phyloP scores from a whole-genome alignment of 176 grass and related monocot species.

The Tillandsia leiboldiana region DNA sequence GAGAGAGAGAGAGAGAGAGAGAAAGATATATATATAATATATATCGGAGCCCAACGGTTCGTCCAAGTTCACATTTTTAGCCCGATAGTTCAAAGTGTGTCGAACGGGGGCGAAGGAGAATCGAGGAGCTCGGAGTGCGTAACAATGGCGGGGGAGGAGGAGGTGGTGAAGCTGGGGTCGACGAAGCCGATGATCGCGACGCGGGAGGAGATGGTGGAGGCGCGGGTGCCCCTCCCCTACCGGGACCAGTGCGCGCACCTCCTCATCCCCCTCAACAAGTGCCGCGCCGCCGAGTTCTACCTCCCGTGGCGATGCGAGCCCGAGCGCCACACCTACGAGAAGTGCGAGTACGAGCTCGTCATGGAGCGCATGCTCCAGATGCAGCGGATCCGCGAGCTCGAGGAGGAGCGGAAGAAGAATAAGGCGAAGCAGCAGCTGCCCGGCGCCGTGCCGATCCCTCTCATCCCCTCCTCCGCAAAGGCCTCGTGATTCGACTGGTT shows the following conservation, averaged over 20 bases:
- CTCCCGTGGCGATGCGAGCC: conserved; percentile 96
- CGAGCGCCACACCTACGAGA: conserved; percentile 95
- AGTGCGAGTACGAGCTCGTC: conserved; percentile 98
- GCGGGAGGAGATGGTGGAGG: conserved; percentile 80
- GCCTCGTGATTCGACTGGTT: neutral
- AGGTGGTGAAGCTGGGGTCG: conserved; percentile 53
- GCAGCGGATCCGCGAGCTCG: conserved; percentile 81
- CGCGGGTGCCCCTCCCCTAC: conserved; percentile 57
- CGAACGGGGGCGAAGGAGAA: neutral
- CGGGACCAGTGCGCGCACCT: conserved; percentile 97
- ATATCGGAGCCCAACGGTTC: too few species aligned
- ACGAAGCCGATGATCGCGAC: conserved; percentile 96
- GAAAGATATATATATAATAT: too few species aligned
- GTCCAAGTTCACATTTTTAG: too few species aligned
- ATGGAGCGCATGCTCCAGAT: conserved; percentile 99
- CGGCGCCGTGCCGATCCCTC: conserved; percentile 27
- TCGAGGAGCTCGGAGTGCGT: conserved; percentile 9
- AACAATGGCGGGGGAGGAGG: conserved; percentile 54
- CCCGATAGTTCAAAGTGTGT: too few species aligned
- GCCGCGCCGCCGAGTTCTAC: conserved; percentile 88
- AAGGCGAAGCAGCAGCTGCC: conserved; percentile 24
- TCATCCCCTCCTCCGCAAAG: conserved; percentile 59
- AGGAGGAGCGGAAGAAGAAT: conserved; percentile 37
- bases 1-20: too few species aligned
- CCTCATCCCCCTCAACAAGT: conserved; percentile 98